Base-by-base conservation (phyloP, 2,329 filamentous ascomycete species). In the Fonsecaea multimorphosa region DNA sequence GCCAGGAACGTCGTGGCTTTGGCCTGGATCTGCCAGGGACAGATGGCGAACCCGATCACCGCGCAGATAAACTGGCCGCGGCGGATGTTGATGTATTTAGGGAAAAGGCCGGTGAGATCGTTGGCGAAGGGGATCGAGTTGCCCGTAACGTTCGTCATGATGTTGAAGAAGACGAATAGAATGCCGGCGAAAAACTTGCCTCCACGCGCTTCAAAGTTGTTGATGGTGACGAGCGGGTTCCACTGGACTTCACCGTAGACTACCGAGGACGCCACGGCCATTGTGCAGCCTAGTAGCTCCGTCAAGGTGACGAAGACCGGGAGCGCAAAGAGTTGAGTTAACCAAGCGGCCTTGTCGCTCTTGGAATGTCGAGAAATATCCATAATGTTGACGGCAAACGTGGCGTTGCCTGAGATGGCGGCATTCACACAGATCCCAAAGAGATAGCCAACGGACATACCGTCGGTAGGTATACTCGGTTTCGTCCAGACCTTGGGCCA, bases 211-310 rank as follows among this genome's bases (percentile, higher is more conserved):
- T 70, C 59, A 77, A 78, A 81, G 67, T 73, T 63, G 65, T 74
- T 75, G 44, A 80, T 77, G 0, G 80, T 74, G 1, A 75, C 74
- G 61, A 77, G 77, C 19, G 81, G 81, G 19, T 82, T 80, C 76
- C 81, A 82, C 8, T 80, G 78, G 38, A 80, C 77, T 3, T 74
- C 61, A 16, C 66, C 68, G 36, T 71, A 71, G 7, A 70, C 40
- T 3, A 67, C 68, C n/a, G 58, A 67, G 3, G 60, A 58, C 3
- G 86, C 85, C 0, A 84, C 85, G 0, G 86, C 84, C 27, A 85
- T 83, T 24, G 86, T 79, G 70, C 87, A 87, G 32, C 86, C 86
- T 63, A 85, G 76, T 1, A 83, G 68, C 49, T 79, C 83, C 74
- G 78, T 83, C 65, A 81, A 74, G 1, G 80, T 82, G 65, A 82